Evolutionary conservation across 2,329 filamentous ascomycete species (phyloP), one percentile per base, ranked within the genome.

Genomic region (Mycosphaerella sp.): DNA sequence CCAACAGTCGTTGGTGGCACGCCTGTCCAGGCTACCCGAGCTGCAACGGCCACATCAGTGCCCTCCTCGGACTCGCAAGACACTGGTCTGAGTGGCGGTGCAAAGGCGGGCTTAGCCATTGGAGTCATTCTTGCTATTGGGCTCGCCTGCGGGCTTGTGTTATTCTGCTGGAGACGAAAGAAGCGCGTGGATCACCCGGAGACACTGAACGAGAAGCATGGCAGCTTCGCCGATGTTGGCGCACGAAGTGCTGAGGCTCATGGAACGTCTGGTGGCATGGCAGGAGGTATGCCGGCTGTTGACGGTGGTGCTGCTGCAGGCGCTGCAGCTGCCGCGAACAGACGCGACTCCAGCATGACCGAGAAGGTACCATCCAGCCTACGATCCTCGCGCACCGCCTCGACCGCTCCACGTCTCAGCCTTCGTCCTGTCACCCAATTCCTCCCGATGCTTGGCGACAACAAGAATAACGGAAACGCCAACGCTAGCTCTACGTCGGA

Each of bases 401-500:
- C 76, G 27, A 78, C 73, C 30, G 84, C 89, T 40, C 89, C 89
- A n/a, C 85, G 85, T 56, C 78, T 96, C 55, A 94, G 88, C 64
- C 77, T 95, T 48, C 85, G 89, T 44, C 89, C 89, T 2, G 80
- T 93, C 43, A 91, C 88, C 36, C 83, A 93, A 63, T 90, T 95
- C 70, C 77, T 87, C 35, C 86, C 88, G 4, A 82, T 80, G 63
- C 78, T 87, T 56, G 53, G 51, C 42, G 73, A 66, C 21, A 67
- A 71, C 53, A 72, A 69, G 67, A 69, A 63, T 53, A 64, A 63
- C 52, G 68, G 67, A 43, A 52, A 58, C 49, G 66, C 58, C n/a
- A 62, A 54, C 30, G 54, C 54, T 18, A 34, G 25, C 47, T 72
- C 67, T 53, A 59, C 70, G 12, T 71, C 69, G 70, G 71, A 66